These are phyloP conservation scores for Plasmodium billcollinsi DNA, from an alignment of 169 alveolate species.

Conservation along the genomic window DNA sequence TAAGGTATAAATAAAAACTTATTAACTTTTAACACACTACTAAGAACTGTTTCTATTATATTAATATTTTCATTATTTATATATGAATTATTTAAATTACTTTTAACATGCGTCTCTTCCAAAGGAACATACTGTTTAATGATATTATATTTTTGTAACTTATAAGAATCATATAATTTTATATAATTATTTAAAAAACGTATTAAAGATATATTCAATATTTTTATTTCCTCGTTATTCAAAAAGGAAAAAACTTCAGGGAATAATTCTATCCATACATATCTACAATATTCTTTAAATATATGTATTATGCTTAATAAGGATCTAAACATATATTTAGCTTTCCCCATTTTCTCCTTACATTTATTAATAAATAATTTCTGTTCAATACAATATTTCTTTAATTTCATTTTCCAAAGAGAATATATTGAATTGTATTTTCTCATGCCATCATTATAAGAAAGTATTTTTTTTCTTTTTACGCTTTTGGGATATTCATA, in stretches of 20 bases:
- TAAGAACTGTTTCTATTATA: constrained; percentile 41
- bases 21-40: constrained; percentile 30
- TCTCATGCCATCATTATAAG: not conserved
- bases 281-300: constrained; percentile 53
- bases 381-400: constrained; percentile 58
- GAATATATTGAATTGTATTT: constrained; percentile 18
- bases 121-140: not conserved
- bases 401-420: constrained; percentile 35
- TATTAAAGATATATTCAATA: constrained; percentile 43
- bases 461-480: not conserved
- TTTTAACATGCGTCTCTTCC: not conserved
- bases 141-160: not conserved
- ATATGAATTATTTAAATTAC: constrained; percentile 21
- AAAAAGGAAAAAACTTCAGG: constrained; percentile 39
- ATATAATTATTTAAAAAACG: constrained; percentile 50
- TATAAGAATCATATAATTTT: constrained; percentile 8
- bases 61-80: constrained; percentile 39
- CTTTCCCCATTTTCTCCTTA: constrained; percentile 29
- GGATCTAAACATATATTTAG: constrained; percentile 64
- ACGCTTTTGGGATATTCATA: not conserved
- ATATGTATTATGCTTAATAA: constrained; percentile 22
- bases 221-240: constrained; percentile 17
- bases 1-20: constrained; percentile 20
- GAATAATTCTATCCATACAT: constrained; percentile 54
- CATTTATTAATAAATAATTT: constrained; percentile 29